These are phyloP conservation scores for Escallonia rubra DNA, from an alignment of 129 eudicot genomes.

Conservation along the genomic window DNA sequence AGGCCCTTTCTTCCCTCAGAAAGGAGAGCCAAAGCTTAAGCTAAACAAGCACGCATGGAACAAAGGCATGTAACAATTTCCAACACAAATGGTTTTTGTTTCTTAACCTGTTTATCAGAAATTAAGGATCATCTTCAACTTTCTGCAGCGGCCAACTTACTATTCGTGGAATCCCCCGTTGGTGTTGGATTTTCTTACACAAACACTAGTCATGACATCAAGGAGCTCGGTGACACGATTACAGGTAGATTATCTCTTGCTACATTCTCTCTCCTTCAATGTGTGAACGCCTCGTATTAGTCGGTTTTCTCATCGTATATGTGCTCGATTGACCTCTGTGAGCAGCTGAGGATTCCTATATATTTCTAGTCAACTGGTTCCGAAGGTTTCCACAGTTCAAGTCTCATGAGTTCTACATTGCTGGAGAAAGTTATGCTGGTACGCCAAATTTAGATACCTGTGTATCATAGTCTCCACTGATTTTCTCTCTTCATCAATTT, in stretches of 20 bases:
- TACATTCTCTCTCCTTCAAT: neutral
- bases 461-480: too few relatives aligned
- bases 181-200: slow-evolving; percentile 94
- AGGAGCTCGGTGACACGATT: slow-evolving; percentile 63
- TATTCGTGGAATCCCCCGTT: slow-evolving; percentile 83
- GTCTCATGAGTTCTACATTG: slow-evolving; percentile 72
- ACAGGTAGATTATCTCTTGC: slow-evolving; percentile 38
- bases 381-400: slow-evolving; percentile 78
- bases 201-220: slow-evolving; percentile 58
- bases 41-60: slow-evolving; percentile 70
- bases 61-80: slow-evolving; percentile 39
- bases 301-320: too few relatives aligned
- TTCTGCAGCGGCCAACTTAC: slow-evolving; percentile 60
- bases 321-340: neutral
- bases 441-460: neutral
- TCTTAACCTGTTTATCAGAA: neutral
- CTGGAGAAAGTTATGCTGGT: slow-evolving; percentile 98
- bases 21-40: slow-evolving; percentile 52
- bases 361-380: slow-evolving; percentile 65
- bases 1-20: slow-evolving; percentile 76
- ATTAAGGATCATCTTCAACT: neutral
- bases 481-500: too few relatives aligned
- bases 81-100: neutral
- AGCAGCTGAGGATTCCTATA: slow-evolving; percentile 68
- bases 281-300: neutral